Base-by-base conservation (phyloP, 2,329 filamentous ascomycete species). In the Pseudopithomyces maydicus region DNA sequence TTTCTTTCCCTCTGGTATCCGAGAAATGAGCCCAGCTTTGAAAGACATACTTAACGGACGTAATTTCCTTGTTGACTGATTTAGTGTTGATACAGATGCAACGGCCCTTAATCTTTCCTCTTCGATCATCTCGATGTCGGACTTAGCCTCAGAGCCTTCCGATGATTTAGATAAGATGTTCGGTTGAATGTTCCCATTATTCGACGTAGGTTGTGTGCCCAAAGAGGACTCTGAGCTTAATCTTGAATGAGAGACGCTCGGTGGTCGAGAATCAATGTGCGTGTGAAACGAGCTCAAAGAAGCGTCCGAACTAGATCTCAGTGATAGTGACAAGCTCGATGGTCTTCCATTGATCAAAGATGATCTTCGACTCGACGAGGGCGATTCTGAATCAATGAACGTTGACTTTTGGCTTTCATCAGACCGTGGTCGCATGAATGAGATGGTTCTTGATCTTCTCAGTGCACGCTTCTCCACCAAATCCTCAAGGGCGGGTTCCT, bases 391-490 rank as follows among this genome's bases (percentile, higher is more conserved):
- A 6, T 54, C 36, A 5, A 48, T 33, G 23, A 55, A 54, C 14
- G 62, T 58, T 3, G 59, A 61, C 23, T 62, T 64, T 10, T 48
- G 52, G 42, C 56, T 66, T 1, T 63, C 56, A 23, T 72, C 64
- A 1, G 69, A 69, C 0, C 66, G 42, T 17, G 70, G 71, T 15
- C 70, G 59, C 17, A 73, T 45, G 29, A 73, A 67, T 0, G 71
- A 74, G 2, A 73, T 64, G 3, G 73, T 74, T 32, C 72, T 55
- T 1, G 72, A 69, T 39, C 73, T 59, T 20, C 67, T 60, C 7
- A 72, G 39, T 6, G 55, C 43, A 3, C 64, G 60, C 46, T 62
- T 66, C 2, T 70, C 70, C 8, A 62, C 55, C n/a, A 62, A 60
- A 23, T 66, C 63, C 15, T 63, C 58, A 6, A 45, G 47, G 1